A percentile compares a stretch with the other conserved stretches of the same genome.
Conservation (phyloP, 345 rosid genomes). For the Moringa oleifera region DNA sequence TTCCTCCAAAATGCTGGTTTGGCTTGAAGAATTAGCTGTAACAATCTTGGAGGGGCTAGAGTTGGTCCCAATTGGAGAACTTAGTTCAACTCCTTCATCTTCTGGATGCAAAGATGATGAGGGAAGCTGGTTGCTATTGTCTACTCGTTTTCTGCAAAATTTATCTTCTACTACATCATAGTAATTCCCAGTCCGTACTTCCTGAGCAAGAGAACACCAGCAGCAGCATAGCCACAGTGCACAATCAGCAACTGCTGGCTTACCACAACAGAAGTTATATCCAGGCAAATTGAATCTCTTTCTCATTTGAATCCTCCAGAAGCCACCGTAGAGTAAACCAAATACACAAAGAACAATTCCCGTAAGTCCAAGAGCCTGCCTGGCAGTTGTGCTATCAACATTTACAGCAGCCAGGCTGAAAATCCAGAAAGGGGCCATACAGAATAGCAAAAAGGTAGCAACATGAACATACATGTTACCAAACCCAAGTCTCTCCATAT, state of each 20-base stretch:
- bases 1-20: slow-evolving; percentile 39
- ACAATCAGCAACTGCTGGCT: slow-evolving; percentile 54
- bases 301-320: slow-evolving; percentile 96
- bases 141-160: slow-evolving; percentile 28
- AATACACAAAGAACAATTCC: slow-evolving; percentile 75
- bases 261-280: slow-evolving; percentile 66
- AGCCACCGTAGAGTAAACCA: slow-evolving; percentile 90
- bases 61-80: slow-evolving; percentile 25
- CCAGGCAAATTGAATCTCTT: slow-evolving; percentile 74
- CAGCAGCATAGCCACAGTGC: slow-evolving; percentile 80
- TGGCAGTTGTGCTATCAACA: slow-evolving; percentile 49
- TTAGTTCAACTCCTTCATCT: slow-evolving; percentile 27
- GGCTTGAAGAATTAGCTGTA: slow-evolving; percentile 36
- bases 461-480: slow-evolving; percentile 97
- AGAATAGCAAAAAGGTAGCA: slow-evolving; percentile 79
- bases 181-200: slow-evolving; percentile 71
- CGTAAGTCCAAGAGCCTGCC: slow-evolving; percentile 55
- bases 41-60: slow-evolving; percentile 26
- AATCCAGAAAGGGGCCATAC: slow-evolving; percentile 91
- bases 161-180: slow-evolving; percentile 68
- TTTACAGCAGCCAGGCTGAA: slow-evolving; percentile 86
- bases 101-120: slow-evolving; percentile 51
- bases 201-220: slow-evolving; percentile 95
- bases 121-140: slow-evolving; percentile 11
- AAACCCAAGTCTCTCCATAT: slow-evolving; percentile 92